Evolutionary conservation across 2,329 filamentous ascomycete genomes (phyloP), one percentile per base, ranked within the genome.

Genomic region (Penicillium corylophilum): DNA sequence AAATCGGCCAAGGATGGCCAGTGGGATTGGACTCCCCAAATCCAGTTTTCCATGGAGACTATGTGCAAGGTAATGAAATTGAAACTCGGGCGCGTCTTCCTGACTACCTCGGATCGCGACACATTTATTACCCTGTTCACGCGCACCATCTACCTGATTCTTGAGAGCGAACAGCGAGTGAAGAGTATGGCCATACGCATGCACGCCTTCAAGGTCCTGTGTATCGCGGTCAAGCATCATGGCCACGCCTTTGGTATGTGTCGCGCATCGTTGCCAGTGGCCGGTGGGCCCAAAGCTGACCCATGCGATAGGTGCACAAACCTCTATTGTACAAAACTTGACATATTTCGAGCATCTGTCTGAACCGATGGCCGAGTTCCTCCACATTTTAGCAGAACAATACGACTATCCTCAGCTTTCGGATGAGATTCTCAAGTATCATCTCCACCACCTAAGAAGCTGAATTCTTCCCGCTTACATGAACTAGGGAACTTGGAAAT

Each of bases 301-400:
- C 13, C 12, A 56, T 42, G 22, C 5, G 22, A 8, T 64, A 95
- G 90, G 89, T 46, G 94, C 94, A 1, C 94, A 99, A 79, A 97
- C 95, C 43, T 95, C 92, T 41, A 95, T 99, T 65, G 92, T 97
- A 48, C 94, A 99, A 71, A 97, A 94, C 68, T 76, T 99, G 60
- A 96, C 94, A 5, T 99, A 99, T 70, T 99, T 97, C 65, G 94
- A 99, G 74, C 94, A 99, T 72, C 77, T 99, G n/a, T 93, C 94
- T 0, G 94, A 99, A 67, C 94, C 94, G 1, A 99, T 99, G 94
- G 94, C 94, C 28, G 95, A 99, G 70, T 96, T 99, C 64, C 77
- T 99, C 4, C 90, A 97, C 64, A 99, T 97, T 65, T 79, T 99
- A 23, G 87, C 92, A 1, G 92, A 97, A 69, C 93, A 96, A 76